Conservation (phyloP, 768 basidiomycete genomes). For the Clitopilus hobsonii region DNA sequence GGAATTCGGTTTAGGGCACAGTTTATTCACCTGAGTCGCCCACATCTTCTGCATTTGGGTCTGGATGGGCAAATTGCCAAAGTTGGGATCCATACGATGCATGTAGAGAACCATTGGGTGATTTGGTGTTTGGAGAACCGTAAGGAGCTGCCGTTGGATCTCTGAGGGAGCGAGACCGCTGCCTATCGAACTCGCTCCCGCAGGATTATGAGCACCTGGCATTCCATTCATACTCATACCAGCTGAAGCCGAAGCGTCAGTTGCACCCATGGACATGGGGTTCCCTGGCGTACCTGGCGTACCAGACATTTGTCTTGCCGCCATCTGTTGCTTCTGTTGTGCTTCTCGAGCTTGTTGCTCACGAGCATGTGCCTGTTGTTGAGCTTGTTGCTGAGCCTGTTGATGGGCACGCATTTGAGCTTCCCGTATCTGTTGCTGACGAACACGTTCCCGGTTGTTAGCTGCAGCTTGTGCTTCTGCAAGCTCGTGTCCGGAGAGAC, state of each 20-base stretch:
- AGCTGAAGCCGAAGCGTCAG: conserved; percentile 15
- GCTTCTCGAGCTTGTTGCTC: conserved; percentile 19
- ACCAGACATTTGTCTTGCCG: conserved; percentile 42
- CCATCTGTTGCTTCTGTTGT: conserved; percentile 13
- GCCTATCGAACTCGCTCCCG: conserved; percentile 1
- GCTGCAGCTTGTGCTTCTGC: conserved; percentile 32
- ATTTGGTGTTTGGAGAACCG: conserved; percentile 47
- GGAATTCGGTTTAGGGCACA: too few relatives aligned
- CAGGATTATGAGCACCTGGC: conserved; percentile 12
- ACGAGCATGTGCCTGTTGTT: conserved; percentile 23
- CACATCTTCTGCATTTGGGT: conserved; percentile 60
- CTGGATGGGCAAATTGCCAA: conserved; percentile 43
- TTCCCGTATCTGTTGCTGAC: conserved; percentile 31
- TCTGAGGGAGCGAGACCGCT: conserved; percentile 15
- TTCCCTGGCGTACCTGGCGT: conserved; percentile 16
- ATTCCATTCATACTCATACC: conserved; percentile 5
- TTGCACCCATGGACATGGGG: conserved; percentile 11
- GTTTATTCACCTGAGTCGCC: conserved; percentile 40
- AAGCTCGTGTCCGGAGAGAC: conserved; percentile 15
- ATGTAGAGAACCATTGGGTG: conserved; percentile 61
- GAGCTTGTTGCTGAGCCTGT: conserved; percentile 16
- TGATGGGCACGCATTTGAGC: conserved; percentile 27
- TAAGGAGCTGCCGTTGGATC: conserved; percentile 37
- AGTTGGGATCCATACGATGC: conserved; percentile 45
- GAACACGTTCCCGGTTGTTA: conserved; percentile 23